Percentiles rank a stretch among this genome's conserved stretches.
Conservation (phyloP, 139 green algal genomes). For the Asterochloris erici region DNA sequence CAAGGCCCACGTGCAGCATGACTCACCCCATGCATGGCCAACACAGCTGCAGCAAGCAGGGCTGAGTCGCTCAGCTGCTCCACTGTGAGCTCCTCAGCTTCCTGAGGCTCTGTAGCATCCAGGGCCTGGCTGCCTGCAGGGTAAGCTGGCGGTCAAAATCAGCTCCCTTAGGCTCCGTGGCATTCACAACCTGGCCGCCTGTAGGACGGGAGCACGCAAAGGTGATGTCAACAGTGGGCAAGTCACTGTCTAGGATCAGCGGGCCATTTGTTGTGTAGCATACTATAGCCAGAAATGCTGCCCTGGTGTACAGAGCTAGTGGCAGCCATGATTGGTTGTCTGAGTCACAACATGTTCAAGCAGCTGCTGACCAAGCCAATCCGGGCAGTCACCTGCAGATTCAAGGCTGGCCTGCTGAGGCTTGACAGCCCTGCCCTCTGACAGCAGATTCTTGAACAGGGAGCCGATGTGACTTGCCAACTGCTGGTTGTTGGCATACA, state of each 20-base stretch:
- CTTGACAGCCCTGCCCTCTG: slow-evolving; percentile 3
- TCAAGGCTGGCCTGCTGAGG: neutral
- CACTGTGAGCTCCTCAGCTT: neutral
- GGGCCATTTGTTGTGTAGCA: too few relatives aligned
- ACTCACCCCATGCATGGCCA: slow-evolving; percentile 22
- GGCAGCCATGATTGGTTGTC: too few relatives aligned
- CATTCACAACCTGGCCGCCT: too few relatives aligned
- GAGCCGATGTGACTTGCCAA: neutral
- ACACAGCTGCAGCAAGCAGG: slow-evolving; percentile 23
- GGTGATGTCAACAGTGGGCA: too few relatives aligned
- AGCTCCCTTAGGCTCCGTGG: neutral
- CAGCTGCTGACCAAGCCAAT: too few relatives aligned
- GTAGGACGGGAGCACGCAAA: too few relatives aligned
- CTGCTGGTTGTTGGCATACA: slow-evolving; percentile 14
- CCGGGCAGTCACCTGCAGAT: neutral
- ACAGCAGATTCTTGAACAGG: neutral
- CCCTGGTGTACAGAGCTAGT: too few relatives aligned
- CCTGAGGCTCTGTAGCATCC: neutral
- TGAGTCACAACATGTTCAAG: too few relatives aligned
- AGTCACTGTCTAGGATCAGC: too few relatives aligned
- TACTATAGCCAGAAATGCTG: too few relatives aligned
- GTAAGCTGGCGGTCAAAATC: too few relatives aligned
- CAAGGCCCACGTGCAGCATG: neutral
- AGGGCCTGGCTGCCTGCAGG: too few relatives aligned
- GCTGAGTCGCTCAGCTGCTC: slow-evolving; percentile 34